Base-by-base conservation (phyloP, 345 rosid species). In the Hirschfeldia incana region DNA sequence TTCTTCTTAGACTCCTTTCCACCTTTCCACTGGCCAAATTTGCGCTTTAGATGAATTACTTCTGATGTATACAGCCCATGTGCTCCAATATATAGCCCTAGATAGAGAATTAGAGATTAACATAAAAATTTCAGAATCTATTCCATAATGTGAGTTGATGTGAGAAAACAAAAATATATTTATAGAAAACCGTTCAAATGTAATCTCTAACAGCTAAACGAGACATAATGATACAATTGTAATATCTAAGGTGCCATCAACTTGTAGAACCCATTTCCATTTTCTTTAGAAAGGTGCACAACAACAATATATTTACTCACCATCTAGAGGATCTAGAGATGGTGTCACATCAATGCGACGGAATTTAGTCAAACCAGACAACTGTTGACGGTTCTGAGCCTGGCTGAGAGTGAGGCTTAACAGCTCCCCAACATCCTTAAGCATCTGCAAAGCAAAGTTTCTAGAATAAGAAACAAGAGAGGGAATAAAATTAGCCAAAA, bases 11-110 rank as follows among this genome's bases (percentile, higher is more conserved):
- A 87, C 66, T 76, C 82, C 73, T 59, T 74, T 49, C 88, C 91
- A 71, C 88, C 92, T 85, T 80, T 87, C 98, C 97, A 94, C 70
- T 91, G 94, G 64, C 98, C 97, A 84, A 87, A 87, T 85, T 90
- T 94, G 55, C 84, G 92, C 79, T 80, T 89, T 84, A 94, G 82
- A 64, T 88, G 90, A 77, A 94, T 92, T 53, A 94, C 97, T 84
- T 92, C 97, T 37, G 98, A 94, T 36, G 90, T 83, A 85, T 88
- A 86, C 76, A 90, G 86, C 58, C 98, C 95, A 77, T 90, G 94
- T 27, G 93, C 88, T 55, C 97, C 97, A 82, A 94, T 83, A 78
- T 94, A 94, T 57, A 94, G 82, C 77, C 97, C 98, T 94, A 85
- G 84, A 3, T 78, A 85, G 76, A 65, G 55, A 73, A 30, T 33